Conservation (phyloP, 495 filamentous ascomycete species). For the Coniosporium apollinis region DNA sequence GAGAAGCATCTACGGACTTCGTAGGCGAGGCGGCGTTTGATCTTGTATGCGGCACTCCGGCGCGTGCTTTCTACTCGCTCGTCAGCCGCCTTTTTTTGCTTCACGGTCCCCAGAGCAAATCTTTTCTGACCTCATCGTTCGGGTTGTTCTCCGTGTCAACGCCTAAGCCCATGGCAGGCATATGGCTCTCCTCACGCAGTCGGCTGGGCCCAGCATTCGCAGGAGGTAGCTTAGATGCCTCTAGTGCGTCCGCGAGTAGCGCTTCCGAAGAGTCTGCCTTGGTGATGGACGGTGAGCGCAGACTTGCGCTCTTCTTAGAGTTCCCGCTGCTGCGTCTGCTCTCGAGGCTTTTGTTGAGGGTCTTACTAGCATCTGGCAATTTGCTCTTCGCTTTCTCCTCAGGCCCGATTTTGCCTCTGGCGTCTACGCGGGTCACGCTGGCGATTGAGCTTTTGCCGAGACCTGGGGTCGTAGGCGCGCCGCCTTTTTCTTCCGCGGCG, state of each 20-base stretch:
- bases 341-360: conserved; percentile 71
- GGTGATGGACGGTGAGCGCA: too few species aligned
- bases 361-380: conserved; percentile 57
- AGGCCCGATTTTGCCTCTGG: conserved; percentile 49
- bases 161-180: not conserved
- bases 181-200: conserved; percentile 1
- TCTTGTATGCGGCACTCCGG: not conserved
- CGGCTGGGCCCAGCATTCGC: conserved; percentile 1
- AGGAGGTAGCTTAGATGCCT: conserved; percentile 3
- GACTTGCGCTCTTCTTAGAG: conserved; percentile 44
- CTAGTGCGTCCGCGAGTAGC: conserved; percentile 7
- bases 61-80: not conserved
- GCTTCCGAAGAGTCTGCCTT: conserved; percentile 11
- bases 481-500: conserved; percentile 81
- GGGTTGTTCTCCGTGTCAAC: conserved; percentile 1
- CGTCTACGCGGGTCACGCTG: conserved; percentile 74
- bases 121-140: conserved; percentile 24
- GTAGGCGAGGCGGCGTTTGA: conserved; percentile 2
- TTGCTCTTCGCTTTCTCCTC: conserved; percentile 31
- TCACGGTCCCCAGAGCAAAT: conserved; percentile 22
- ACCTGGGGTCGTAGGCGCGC: conserved; percentile 83
- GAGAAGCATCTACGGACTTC: conserved; percentile 2
- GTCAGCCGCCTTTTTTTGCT: not conserved
- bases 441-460: conserved; percentile 79
- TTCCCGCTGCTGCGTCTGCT: conserved; percentile 73